Conservation (phyloP, 345 rosid species). For the Aquilaria sinensis region DNA sequence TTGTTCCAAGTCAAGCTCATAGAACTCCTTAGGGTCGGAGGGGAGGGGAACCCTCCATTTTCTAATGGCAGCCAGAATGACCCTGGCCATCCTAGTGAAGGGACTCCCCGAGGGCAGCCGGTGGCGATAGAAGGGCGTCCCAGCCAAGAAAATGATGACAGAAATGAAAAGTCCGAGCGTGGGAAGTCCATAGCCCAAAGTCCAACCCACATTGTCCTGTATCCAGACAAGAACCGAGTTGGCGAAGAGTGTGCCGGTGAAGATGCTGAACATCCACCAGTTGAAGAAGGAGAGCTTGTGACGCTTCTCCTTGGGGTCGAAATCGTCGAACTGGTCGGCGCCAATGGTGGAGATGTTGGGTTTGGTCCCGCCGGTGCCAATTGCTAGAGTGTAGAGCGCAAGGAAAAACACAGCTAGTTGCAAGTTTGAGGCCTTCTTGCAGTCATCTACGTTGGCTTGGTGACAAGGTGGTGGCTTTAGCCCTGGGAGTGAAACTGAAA, state of each 20-base stretch:
- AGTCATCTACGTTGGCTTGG: constrained; percentile 21
- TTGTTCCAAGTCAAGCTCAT: constrained; percentile 52
- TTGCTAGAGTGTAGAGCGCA: constrained; percentile 64
- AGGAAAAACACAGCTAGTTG: constrained; percentile 63
- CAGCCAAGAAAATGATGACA: constrained; percentile 48
- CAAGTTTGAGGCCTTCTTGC: constrained; percentile 50
- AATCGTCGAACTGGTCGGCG: constrained; percentile 89
- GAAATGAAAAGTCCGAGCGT: constrained; percentile 62
- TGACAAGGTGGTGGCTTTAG: constrained; percentile 64
- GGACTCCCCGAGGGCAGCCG: constrained; percentile 66
- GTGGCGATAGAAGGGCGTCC: constrained; percentile 74
- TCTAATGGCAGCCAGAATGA: constrained; percentile 59
- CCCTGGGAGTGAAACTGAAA: constrained; percentile 58
- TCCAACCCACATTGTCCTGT: constrained; percentile 91
- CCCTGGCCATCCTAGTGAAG: constrained; percentile 66
- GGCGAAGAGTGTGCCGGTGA: constrained; percentile 80
- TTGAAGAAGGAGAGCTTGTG: constrained; percentile 89
- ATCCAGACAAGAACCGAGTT: constrained; percentile 76
- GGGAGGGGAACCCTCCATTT: constrained; percentile 48
- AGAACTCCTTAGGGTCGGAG: constrained; percentile 31
- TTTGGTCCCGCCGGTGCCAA: constrained; percentile 91
- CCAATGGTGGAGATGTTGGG: constrained; percentile 92
- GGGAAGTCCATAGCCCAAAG: constrained; percentile 74
- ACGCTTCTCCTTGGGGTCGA: constrained; percentile 66
- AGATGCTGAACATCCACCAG: constrained; percentile 98